Percentiles rank a stretch among this genome's conserved stretches.
phyloP scores from a whole-genome alignment of 2,329 filamentous ascomycete species.

The Salinomyces thailandicus region DNA sequence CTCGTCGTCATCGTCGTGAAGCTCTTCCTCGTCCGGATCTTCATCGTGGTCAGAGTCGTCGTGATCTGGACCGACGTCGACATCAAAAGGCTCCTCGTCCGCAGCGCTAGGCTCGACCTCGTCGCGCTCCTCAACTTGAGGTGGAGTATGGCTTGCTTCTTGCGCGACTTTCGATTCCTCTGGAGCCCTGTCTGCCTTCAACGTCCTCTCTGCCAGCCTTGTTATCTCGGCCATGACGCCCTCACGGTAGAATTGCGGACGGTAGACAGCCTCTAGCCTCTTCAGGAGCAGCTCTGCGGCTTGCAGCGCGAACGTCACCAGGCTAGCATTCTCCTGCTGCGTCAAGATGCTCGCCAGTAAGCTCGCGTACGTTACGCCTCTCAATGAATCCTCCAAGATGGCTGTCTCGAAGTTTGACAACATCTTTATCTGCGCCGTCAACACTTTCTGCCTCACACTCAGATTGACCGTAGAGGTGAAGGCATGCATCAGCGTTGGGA shows the following conservation, averaged over 20 bases:
- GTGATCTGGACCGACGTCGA: slow-evolving; percentile 25
- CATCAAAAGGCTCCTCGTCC: slow-evolving; percentile 28
- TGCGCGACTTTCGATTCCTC: slow-evolving; percentile 5
- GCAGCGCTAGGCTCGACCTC: slow-evolving; percentile 12
- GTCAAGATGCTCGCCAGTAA: slow-evolving; percentile 91
- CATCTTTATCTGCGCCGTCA: slow-evolving; percentile 96
- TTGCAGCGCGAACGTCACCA: slow-evolving; percentile 80
- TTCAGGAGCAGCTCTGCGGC: slow-evolving; percentile 80
- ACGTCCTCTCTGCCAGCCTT: slow-evolving; percentile 53
- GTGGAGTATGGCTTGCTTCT: slow-evolving; percentile 6
- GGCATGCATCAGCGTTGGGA: slow-evolving; percentile 89
- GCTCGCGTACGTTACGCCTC: slow-evolving; percentile 85
- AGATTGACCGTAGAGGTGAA: slow-evolving; percentile 97
- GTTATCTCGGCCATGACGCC: slow-evolving; percentile 87
- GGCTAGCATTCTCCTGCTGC: slow-evolving; percentile 79
- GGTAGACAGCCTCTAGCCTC: slow-evolving; percentile 76
- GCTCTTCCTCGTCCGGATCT: slow-evolving; percentile 16
- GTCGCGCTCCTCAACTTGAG: slow-evolving; percentile 9
- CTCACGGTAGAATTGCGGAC: slow-evolving; percentile 94
- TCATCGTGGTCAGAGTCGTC: slow-evolving; percentile 41
- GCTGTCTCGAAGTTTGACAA: slow-evolving; percentile 81
- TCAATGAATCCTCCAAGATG: slow-evolving; percentile 76
- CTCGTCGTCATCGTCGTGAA: slow-evolving; percentile 17
- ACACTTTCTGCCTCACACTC: slow-evolving; percentile 85
- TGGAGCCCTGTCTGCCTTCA: slow-evolving; percentile 12